A percentile compares a stretch with the other conserved stretches of the same genome.
Conservation (phyloP, 148 eudicot species). For the Fallopia convolvulus region DNA sequence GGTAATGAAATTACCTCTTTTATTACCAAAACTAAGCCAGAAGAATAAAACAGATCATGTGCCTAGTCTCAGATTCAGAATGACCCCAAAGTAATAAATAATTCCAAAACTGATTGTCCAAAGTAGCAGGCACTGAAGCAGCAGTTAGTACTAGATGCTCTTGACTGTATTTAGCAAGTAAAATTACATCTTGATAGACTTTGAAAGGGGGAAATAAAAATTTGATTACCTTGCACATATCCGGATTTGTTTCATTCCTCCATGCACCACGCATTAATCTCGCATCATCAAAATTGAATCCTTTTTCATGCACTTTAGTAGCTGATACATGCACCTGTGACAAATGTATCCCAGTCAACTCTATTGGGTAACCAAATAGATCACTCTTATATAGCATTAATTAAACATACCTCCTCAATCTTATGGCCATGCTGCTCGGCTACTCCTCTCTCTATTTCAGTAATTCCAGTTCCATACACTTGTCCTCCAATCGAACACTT, state of each 20-base stretch:
- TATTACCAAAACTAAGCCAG: background rate
- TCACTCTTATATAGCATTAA: background rate
- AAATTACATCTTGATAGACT: background rate
- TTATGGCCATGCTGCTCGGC: constrained; percentile 60
- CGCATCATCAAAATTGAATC: constrained; percentile 88
- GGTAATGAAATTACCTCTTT: background rate
- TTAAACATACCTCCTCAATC: constrained; percentile 43
- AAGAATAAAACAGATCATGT: background rate
- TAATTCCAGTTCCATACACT: constrained; percentile 83
- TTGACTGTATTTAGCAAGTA: background rate
- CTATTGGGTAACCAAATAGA: constrained; percentile 3
- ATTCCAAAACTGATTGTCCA: background rate
- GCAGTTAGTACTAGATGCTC: background rate
- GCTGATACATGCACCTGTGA: constrained; percentile 46
- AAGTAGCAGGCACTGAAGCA: background rate
- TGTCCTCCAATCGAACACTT: constrained; percentile 96
- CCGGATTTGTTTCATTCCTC: constrained; percentile 94
- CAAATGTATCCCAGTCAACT: constrained; percentile 12
- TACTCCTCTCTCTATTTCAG: constrained; percentile 82
- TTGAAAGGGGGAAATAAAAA: background rate
- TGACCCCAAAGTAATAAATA: background rate
- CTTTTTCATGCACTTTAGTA: constrained; percentile 59
- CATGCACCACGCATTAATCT: constrained; percentile 94
- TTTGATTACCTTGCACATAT: constrained; percentile 69
- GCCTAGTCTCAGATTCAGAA: background rate